These are phyloP conservation scores for Postia placenta DNA, from an alignment of 768 basidiomycete genomes.

Conservation along the genomic window DNA sequence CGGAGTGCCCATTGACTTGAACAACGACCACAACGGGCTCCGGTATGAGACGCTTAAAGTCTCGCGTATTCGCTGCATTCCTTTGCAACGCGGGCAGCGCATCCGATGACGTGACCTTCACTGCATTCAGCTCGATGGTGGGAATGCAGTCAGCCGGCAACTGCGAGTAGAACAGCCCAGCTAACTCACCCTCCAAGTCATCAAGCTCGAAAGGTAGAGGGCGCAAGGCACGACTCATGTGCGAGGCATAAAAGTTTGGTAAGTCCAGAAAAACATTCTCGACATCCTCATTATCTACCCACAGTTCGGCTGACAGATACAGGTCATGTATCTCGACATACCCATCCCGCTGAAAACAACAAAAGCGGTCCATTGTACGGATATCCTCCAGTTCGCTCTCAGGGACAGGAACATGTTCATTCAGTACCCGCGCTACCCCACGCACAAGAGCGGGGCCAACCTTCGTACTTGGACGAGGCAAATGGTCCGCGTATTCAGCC, in stretches of 20 bases:
- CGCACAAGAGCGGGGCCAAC: too few relatives aligned
- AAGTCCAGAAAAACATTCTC: background rate
- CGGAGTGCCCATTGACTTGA: constrained; percentile 27
- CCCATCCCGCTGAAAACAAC: background rate
- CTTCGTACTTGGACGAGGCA: too few relatives aligned
- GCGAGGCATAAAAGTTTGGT: background rate
- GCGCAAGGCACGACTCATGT: background rate
- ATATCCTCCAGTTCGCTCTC: background rate
- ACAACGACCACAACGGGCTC: constrained; percentile 29
- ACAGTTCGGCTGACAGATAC: background rate
- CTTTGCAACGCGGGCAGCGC: constrained; percentile 5
- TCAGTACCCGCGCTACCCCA: background rate
- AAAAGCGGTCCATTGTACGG: background rate
- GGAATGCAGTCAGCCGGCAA: too few relatives aligned
- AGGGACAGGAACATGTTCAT: background rate
- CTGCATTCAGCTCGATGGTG: background rate
- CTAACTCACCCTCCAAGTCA: background rate
- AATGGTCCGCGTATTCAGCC: too few relatives aligned
- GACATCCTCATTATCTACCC: background rate
- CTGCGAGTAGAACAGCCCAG: background rate
- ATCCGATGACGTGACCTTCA: background rate
- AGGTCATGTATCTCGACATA: background rate
- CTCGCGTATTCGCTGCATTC: constrained; percentile 7
- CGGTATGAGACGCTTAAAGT: constrained; percentile 17
- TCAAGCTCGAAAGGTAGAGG: background rate